Conservation (phyloP, 2,329 filamentous ascomycete species). For the Orbilia blumenaviensis region DNA sequence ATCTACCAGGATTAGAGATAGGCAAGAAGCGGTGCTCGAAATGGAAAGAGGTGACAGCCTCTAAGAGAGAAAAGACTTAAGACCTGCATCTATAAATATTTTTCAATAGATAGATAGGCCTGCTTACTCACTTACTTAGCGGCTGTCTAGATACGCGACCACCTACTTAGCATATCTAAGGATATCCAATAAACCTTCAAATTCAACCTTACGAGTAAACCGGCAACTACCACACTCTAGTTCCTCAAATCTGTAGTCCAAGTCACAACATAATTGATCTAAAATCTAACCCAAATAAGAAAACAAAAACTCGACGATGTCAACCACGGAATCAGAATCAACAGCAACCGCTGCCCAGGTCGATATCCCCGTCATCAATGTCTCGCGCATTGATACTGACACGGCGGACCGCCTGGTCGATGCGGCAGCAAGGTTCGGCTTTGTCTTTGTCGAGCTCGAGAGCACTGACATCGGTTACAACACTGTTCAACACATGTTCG, state of each 20-base stretch:
- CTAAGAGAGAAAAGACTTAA: too few relatives aligned
- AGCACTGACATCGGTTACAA: slow-evolving; percentile 73
- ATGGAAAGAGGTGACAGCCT: too few relatives aligned
- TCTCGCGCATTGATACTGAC: slow-evolving; percentile 70
- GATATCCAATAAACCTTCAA: too few relatives aligned
- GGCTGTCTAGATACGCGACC: too few relatives aligned
- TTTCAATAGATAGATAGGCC: too few relatives aligned
- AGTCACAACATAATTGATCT: background rate
- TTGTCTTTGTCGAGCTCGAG: slow-evolving; percentile 84
- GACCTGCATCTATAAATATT: too few relatives aligned
- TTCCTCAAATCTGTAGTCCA: background rate
- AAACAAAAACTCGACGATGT: slow-evolving; percentile 24
- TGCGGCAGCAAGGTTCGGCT: slow-evolving; percentile 83
- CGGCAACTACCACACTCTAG: background rate
- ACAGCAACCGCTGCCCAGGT: slow-evolving; percentile 15
- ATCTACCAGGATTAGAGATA: too few relatives aligned
- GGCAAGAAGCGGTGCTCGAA: too few relatives aligned
- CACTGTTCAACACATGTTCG: slow-evolving; percentile 76
- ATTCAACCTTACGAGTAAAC: background rate
- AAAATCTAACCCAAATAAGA: background rate
- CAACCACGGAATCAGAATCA: slow-evolving; percentile 9
- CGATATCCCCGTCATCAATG: slow-evolving; percentile 81
- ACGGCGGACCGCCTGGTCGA: slow-evolving; percentile 76
- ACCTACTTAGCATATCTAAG: too few relatives aligned
- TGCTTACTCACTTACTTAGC: too few relatives aligned